These are phyloP conservation scores for Lentinula lateritia DNA, from an alignment of 768 basidiomycete genomes.

Conservation along the genomic window DNA sequence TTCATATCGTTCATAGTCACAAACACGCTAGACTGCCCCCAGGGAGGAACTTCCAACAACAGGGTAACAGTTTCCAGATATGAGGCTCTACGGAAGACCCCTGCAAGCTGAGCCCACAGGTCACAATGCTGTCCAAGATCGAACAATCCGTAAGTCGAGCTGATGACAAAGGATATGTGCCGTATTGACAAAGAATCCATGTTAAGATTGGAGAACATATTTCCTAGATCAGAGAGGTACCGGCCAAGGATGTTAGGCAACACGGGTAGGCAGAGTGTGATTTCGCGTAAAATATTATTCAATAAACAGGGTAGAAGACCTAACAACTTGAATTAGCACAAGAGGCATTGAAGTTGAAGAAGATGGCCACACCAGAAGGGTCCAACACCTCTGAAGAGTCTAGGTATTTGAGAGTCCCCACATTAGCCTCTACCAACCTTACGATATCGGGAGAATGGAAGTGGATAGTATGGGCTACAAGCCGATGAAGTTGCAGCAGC, in stretches of 20 bases:
- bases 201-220: background rate
- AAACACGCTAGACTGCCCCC: background rate
- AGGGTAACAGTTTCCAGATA: background rate
- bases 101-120: background rate
- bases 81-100: background rate
- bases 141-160: background rate
- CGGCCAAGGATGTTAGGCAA: background rate
- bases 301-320: background rate
- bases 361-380: background rate
- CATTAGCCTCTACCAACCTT: background rate
- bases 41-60: background rate
- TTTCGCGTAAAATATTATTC: background rate
- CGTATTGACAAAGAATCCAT: background rate
- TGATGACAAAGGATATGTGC: background rate
- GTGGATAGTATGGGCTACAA: background rate
- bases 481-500: background rate
- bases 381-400: background rate
- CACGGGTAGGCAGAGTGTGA: background rate
- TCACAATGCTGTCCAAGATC: constrained; percentile 3
- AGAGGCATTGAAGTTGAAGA: too few relatives aligned
- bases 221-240: background rate
- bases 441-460: background rate
- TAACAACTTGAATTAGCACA: background rate
- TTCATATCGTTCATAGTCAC: background rate
- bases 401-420: background rate